phyloP scores from a whole-genome alignment of 1,284 basidiomycete genomes.

The Paramarasmius palmivorus region DNA sequence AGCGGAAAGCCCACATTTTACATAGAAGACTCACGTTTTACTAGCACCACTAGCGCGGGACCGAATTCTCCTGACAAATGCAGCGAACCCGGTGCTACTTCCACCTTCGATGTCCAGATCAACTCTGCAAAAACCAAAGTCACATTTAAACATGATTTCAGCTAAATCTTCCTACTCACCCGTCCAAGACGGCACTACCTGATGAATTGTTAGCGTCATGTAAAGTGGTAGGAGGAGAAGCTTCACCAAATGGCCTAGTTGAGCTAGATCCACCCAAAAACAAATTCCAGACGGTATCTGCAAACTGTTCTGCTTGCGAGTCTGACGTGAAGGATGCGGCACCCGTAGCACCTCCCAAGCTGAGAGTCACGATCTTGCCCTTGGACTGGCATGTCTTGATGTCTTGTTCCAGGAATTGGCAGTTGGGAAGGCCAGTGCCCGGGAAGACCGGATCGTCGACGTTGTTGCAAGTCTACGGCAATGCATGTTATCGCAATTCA shows the following conservation, averaged over 20 bases:
- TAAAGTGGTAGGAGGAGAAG: no score
- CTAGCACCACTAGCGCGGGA: slow-evolving; percentile 44
- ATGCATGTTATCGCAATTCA: no score
- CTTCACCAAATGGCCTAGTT: slow-evolving; percentile 60
- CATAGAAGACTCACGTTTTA: slow-evolving; percentile 42
- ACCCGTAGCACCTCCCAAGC: slow-evolving; percentile 63
- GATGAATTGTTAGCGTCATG: no score
- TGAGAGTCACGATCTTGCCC: slow-evolving; percentile 67
- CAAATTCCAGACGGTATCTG: slow-evolving; percentile 62
- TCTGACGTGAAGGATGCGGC: slow-evolving; percentile 52
- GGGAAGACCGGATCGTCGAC: slow-evolving; percentile 43
- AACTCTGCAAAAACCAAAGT: slow-evolving; percentile 35
- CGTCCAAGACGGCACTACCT: slow-evolving; percentile 65
- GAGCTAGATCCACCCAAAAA: slow-evolving; percentile 61
- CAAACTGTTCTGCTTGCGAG: slow-evolving; percentile 51
- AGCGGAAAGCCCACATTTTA: not conserved
- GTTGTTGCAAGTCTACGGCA: slow-evolving; percentile 48
- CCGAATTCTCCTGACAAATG: slow-evolving; percentile 56
- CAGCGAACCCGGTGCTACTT: slow-evolving; percentile 44
- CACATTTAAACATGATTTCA: slow-evolving; percentile 34
- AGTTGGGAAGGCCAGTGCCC: slow-evolving; percentile 58
- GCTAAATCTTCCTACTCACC: slow-evolving; percentile 32
- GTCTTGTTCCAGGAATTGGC: slow-evolving; percentile 51
- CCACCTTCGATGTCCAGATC: slow-evolving; percentile 73
- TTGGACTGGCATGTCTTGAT: slow-evolving; percentile 62